These are phyloP conservation scores for Periconia sp. DNA, from an alignment of 2,329 filamentous ascomycete species.

Conservation along the genomic window DNA sequence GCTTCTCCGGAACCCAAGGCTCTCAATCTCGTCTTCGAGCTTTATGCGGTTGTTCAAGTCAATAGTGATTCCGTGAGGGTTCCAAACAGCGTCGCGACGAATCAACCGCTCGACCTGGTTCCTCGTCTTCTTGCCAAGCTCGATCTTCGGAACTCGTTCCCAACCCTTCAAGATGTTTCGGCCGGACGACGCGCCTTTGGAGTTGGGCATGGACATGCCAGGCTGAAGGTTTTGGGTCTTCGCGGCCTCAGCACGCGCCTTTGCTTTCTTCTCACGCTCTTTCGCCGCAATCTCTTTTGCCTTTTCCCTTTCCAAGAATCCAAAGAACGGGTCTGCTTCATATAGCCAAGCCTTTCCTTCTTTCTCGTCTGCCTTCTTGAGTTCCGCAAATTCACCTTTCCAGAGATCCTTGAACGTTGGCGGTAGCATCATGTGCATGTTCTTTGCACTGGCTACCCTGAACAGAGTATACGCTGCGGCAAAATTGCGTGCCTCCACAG, in stretches of 20 bases:
- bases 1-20: conserved; percentile 85
- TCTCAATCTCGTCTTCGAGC: conserved; percentile 75
- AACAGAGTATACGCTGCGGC: conserved; percentile 92
- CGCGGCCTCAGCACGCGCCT: conserved; percentile 62
- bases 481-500: conserved; percentile 90
- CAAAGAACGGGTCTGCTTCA: conserved; percentile 90
- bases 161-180: conserved; percentile 71
- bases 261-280: conserved; percentile 70
- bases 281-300: conserved; percentile 78
- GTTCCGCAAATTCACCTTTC: conserved; percentile 82
- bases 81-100: conserved; percentile 82
- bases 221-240: conserved; percentile 64
- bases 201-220: conserved; percentile 35
- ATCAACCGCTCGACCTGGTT: conserved; percentile 80
- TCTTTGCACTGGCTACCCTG: conserved; percentile 92
- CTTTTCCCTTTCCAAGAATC: conserved; percentile 78
- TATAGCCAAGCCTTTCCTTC: conserved; percentile 87
- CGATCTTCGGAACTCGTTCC: conserved; percentile 85
- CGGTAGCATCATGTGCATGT: conserved; percentile 91
- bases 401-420: conserved; percentile 88
- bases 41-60: conserved; percentile 60
- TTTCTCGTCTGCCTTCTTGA: conserved; percentile 82
- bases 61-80: conserved; percentile 76
- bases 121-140: conserved; percentile 85
- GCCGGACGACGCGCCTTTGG: conserved; percentile 37